phyloP scores from a whole-genome alignment of 2,329 filamentous ascomycete species.

The Falciphora oryzae region DNA sequence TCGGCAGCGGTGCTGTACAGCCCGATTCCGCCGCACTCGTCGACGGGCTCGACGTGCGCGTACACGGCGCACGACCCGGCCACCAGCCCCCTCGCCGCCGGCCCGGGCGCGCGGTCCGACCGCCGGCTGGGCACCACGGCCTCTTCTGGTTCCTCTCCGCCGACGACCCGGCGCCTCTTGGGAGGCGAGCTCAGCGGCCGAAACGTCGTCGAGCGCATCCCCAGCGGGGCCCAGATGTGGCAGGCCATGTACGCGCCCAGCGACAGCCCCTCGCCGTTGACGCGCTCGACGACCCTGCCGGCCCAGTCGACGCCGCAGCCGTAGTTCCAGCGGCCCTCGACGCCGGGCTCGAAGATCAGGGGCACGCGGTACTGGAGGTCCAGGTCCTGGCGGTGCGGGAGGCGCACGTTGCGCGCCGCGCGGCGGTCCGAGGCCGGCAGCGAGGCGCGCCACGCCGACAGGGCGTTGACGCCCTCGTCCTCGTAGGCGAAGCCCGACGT shows the following conservation, averaged over 20 bases:
- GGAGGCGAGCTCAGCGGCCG: conserved; percentile 5
- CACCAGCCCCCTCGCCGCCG: conserved; percentile 1
- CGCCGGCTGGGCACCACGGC: neutral
- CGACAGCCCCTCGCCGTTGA: neutral
- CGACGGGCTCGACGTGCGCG: conserved; percentile 9
- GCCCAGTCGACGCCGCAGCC: conserved; percentile 9
- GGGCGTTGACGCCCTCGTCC: neutral
- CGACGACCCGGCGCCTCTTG: neutral
- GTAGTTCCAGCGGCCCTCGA: conserved; percentile 7
- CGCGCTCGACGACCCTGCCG: conserved; percentile 6
- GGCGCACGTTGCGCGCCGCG: neutral
- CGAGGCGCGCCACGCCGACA: conserved; percentile 3
- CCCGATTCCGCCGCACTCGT: conserved; percentile 4
- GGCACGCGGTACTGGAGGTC: conserved; percentile 7
- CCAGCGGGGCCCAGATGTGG: conserved; percentile 7
- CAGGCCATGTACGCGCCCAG: conserved; percentile 8
- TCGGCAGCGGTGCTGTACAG: conserved; percentile 3
- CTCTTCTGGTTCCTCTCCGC: neutral
- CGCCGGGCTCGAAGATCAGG: conserved; percentile 9
- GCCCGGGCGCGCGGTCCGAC: neutral
- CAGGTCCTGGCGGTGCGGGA: conserved; percentile 5
- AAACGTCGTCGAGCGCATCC: conserved; percentile 7
- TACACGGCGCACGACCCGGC: neutral
- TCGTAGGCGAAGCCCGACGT: conserved; percentile 16
- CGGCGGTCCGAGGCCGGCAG: conserved; percentile 3